A percentile compares a stretch with the other conserved stretches of the same genome.
These are phyloP conservation scores for Byssoonygena ceratinophila DNA, from an alignment of 2,329 filamentous ascomycete species.

Conservation along the genomic window DNA sequence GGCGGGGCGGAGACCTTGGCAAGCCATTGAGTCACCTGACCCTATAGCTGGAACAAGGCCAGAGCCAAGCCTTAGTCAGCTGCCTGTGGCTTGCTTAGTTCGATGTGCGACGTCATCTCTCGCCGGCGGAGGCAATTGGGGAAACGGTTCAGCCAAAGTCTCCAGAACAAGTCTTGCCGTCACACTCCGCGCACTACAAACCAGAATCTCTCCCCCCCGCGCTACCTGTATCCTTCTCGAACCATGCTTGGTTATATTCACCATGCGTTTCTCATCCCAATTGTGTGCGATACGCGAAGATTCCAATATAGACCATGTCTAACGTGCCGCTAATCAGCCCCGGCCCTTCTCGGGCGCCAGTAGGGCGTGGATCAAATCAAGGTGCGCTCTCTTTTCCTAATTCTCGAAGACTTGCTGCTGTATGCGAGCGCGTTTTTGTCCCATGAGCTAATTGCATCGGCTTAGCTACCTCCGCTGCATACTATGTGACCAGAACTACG, in stretches of 20 bases:
- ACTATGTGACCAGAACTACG: slow-evolving; percentile 10
- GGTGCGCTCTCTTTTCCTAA: not conserved
- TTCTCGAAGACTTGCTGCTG: not conserved
- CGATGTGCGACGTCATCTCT: slow-evolving; percentile 1
- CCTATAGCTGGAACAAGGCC: not conserved
- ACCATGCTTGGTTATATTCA: slow-evolving; percentile 1
- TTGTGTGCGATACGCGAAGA: not conserved
- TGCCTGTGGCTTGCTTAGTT: not conserved
- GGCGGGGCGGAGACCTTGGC: not conserved
- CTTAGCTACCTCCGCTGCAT: slow-evolving; percentile 3
- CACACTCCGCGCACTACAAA: not conserved
- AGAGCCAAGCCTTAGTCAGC: not conserved
- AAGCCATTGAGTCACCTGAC: not conserved
- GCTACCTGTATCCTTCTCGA: not conserved
- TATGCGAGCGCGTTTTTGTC: not conserved
- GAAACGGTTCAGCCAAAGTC: slow-evolving; percentile 9
- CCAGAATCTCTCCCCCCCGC: not conserved
- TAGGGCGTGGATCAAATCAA: not conserved
- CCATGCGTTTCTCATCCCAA: not conserved
- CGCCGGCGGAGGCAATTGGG: not conserved
- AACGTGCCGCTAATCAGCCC: not conserved
- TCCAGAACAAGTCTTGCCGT: slow-evolving; percentile 9
- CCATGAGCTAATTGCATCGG: not conserved
- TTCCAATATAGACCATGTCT: slow-evolving; percentile 4
- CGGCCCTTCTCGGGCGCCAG: not conserved